Percentiles rank a stretch among this genome's conserved stretches.
Conservation (phyloP, 768 basidiomycete species). For the Trametopsis cervina region DNA sequence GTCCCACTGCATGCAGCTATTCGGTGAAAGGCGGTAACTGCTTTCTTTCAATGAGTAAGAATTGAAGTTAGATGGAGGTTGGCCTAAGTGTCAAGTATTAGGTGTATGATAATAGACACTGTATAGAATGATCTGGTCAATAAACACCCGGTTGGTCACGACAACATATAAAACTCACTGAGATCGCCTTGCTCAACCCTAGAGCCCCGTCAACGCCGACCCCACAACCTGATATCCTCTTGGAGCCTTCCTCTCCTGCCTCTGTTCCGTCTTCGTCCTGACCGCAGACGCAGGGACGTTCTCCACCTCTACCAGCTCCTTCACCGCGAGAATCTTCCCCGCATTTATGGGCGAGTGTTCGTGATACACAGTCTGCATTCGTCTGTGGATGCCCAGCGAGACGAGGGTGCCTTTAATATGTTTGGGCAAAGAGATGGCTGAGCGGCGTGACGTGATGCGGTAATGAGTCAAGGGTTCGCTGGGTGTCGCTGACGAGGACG, state of each 20-base stretch:
- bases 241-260: constrained; percentile 54
- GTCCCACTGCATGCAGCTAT: no score
- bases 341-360: constrained; percentile 66
- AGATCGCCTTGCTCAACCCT: no score
- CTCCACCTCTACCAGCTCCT: constrained; percentile 84
- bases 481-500: background rate
- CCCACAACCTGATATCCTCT: constrained; percentile 58
- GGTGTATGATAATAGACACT: no score
- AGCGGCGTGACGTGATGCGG: constrained; percentile 85
- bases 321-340: constrained; percentile 81
- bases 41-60: no score
- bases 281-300: constrained; percentile 71
- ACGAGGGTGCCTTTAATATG: constrained; percentile 66
- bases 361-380: constrained; percentile 83
- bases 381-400: constrained; percentile 77
- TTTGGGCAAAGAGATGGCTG: constrained; percentile 75
- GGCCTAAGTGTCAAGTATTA: no score
- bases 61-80: no score
- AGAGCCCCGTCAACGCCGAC: constrained; percentile 26
- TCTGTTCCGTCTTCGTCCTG: constrained; percentile 62
- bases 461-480: constrained; percentile 53
- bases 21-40: no score
- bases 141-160: no score
- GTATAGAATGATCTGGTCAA: no score
- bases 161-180: no score